phyloP scores from a whole-genome alignment of 225 moss, liverwort and hornwort species.

The Anthoceros angustus region DNA sequence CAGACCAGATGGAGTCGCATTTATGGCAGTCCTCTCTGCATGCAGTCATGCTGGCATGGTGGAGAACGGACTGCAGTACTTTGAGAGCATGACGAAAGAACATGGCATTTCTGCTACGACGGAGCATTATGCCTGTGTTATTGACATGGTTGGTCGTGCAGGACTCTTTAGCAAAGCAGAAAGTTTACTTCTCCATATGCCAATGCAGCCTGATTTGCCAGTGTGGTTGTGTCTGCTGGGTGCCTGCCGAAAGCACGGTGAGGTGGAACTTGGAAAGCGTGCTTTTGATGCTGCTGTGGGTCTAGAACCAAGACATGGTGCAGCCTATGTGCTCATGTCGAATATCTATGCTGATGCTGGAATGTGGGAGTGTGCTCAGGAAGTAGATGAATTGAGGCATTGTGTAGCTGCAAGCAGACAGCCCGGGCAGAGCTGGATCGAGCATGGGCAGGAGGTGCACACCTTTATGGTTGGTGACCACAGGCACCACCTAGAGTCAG shows the following conservation, averaged over 20 bases:
- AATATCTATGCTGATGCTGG: conserved; percentile 4
- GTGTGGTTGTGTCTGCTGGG: background rate
- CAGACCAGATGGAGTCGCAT: background rate
- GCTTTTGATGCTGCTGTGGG: background rate
- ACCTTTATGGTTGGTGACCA: background rate
- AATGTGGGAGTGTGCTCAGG: background rate
- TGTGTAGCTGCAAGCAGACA: background rate
- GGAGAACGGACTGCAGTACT: background rate
- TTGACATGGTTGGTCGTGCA: background rate
- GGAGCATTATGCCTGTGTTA: background rate
- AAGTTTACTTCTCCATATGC: background rate
- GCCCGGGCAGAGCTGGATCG: conserved; percentile 1
- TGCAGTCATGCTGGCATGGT: conserved; percentile 1
- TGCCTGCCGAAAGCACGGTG: conserved; percentile 1
- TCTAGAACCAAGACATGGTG: background rate
- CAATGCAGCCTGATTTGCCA: background rate
- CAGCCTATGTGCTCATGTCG: background rate
- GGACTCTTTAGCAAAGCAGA: background rate
- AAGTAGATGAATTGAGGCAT: background rate
- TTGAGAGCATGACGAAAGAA: background rate
- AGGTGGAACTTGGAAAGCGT: background rate
- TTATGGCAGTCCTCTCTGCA: background rate
- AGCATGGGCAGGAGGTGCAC: background rate
- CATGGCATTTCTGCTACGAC: background rate
- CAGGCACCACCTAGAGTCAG: background rate